Base-by-base conservation (phyloP, 2,329 filamentous ascomycete genomes). In the Pyrenophora teres region DNA sequence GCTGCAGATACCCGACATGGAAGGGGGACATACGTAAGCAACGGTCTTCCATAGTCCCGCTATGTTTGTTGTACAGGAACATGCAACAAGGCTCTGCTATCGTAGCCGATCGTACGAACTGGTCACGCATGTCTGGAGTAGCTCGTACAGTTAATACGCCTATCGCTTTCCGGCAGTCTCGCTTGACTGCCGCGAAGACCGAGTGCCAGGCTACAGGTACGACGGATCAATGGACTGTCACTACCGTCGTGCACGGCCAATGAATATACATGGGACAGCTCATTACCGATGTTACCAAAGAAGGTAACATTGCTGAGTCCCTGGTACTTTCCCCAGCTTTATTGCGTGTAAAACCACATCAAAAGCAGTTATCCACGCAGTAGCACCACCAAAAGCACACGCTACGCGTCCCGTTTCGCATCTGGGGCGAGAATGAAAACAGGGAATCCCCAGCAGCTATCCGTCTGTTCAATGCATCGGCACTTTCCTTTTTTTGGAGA, bases 1-100 rank as follows among this genome's bases (percentile, higher is more conserved):
- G 3, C 31, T 54, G 59, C 50, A 57, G 56, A 48, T 50, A 50
- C 35, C 59, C 56, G 44, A 30, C 7, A 13, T 40, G 41, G 47
- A 57, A 44, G 47, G 33, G 50, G 41, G 38, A 42, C 49, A 40
- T 19, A 27, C 52, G 41, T 46, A 25, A 23, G 37, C 30, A 27
- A 39, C 37, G 35, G 5, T 10, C 37, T 39, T 12, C 12, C 16
- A 19, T 45, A 16, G 16, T 45, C 52, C 31, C 33, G 36, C 44
- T 36, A 52, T 21, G 12, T n/a, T n/a, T 37, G 6, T 9, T 32
- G n/a, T 16, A 35, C 15, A 13, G 18, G 46, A 31, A 16, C 23
- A 41, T 47, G 48, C 39, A 40, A 42, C 40, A 32, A 45, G 43
- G 33, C 39, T 48, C 52, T 40, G 50, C 35, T 55, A 36, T 40